Conservation (phyloP, 345 rosid genomes). For the thale cress (Arabidopsis thaliana) region DNA sequence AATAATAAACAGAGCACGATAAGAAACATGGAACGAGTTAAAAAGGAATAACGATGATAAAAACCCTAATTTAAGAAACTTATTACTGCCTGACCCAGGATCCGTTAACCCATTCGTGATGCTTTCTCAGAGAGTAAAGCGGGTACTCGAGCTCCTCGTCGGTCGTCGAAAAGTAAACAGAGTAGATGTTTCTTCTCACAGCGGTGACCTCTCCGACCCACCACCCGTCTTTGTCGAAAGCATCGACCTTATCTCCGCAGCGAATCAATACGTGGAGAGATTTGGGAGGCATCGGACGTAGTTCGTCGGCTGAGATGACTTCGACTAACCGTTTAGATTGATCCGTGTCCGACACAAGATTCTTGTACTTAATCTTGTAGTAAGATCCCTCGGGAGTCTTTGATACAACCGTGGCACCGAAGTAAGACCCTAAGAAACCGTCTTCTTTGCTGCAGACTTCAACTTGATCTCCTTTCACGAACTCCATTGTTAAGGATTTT, state of each 20-base stretch:
- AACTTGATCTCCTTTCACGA: conserved; percentile 25
- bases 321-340: conserved; percentile 39
- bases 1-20: not conserved
- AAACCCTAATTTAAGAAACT: conserved; percentile 24
- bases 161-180: conserved; percentile 39
- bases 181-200: not conserved
- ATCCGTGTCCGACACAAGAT: conserved; percentile 33
- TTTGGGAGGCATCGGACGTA: conserved; percentile 46
- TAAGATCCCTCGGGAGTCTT: not conserved
- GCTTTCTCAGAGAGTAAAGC: conserved; percentile 36
- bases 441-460: conserved; percentile 49
- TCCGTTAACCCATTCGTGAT: conserved; percentile 45
- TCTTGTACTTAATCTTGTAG: conserved; percentile 45
- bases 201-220: conserved; percentile 46
- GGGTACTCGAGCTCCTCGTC: conserved; percentile 35
- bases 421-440: conserved; percentile 44
- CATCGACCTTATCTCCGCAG: conserved; percentile 37
- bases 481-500: conserved; percentile 16
- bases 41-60: not conserved
- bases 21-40: not conserved
- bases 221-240: conserved; percentile 48
- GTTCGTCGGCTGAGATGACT: conserved; percentile 33
- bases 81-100: conserved; percentile 39
- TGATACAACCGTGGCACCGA: conserved; percentile 5
- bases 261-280: not conserved